Evolutionary conservation across 345 rosid genomes (phyloP).

Genomic region (Arabis alpina): DNA sequence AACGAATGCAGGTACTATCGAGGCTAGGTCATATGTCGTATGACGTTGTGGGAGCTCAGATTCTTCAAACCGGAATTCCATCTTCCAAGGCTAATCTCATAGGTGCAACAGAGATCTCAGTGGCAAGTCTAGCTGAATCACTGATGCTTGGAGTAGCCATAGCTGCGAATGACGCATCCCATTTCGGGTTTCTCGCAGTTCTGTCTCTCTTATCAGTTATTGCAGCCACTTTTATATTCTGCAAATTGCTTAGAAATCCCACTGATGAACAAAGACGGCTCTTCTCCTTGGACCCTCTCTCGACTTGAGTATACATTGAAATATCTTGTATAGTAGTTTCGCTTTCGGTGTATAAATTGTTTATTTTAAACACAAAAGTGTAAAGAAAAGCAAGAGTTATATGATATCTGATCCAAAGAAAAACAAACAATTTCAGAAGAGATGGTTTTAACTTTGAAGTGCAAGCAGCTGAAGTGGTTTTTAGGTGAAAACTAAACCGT

Average conservation of each 20-base stretch:
- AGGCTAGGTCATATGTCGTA: conserved; percentile 95
- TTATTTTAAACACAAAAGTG: background rate
- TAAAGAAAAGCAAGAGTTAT: too few species aligned
- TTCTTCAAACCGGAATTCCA: conserved; percentile 94
- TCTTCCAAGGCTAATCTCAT: conserved; percentile 92
- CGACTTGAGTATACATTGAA: conserved; percentile 18
- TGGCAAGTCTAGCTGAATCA: conserved; percentile 91
- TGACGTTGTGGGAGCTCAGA: conserved; percentile 86
- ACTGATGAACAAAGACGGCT: conserved; percentile 84
- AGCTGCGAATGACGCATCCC: conserved; percentile 79
- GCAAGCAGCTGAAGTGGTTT: too few species aligned
- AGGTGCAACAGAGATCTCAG: conserved; percentile 84
- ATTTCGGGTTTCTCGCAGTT: conserved; percentile 72
- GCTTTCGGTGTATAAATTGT: conserved; percentile 24
- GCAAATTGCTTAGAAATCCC: conserved; percentile 80
- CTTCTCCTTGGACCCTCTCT: conserved; percentile 54
- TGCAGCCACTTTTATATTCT: conserved; percentile 87
- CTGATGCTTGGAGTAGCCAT: conserved; percentile 88
- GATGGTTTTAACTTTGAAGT: too few species aligned
- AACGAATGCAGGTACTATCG: conserved; percentile 65
- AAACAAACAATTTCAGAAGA: too few species aligned
- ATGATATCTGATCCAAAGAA: too few species aligned
- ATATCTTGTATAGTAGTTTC: conserved; percentile 38
- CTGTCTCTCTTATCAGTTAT: conserved; percentile 82
- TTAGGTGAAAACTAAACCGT: too few species aligned